Conservation (phyloP, 495 filamentous ascomycete genomes). For the Hyaloscypha variabilis region DNA sequence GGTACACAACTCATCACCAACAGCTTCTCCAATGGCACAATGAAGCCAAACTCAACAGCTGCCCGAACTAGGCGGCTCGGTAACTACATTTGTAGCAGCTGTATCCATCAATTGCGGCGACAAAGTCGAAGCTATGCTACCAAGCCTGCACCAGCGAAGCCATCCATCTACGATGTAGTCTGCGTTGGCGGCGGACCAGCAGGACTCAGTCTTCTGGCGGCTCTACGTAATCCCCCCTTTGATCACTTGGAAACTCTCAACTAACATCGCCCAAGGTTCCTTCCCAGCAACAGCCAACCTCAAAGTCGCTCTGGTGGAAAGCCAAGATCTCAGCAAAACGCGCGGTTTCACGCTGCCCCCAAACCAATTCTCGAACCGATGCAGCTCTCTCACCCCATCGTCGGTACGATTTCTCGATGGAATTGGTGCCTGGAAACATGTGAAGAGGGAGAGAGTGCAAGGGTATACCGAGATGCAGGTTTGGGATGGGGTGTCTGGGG, state of each 20-base stretch:
- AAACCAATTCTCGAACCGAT: conserved; percentile 84
- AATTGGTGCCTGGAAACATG: conserved; percentile 88
- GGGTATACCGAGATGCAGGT: conserved; percentile 91
- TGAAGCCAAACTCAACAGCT: conserved; percentile 16
- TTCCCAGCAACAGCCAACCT: conserved; percentile 75
- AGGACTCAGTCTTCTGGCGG: conserved; percentile 83
- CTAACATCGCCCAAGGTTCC: conserved; percentile 46
- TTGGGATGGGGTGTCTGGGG: conserved; percentile 91
- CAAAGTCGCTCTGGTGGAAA: conserved; percentile 87
- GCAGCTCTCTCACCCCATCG: conserved; percentile 88
- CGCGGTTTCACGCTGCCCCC: conserved; percentile 65
- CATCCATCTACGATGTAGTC: conserved; percentile 55
- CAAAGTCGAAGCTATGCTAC: conserved; percentile 42
- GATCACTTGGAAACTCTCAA: not conserved
- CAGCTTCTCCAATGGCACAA: not conserved
- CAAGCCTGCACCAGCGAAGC: not conserved
- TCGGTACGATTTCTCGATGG: conserved; percentile 69
- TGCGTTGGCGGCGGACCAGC: conserved; percentile 97
- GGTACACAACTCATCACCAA: not conserved
- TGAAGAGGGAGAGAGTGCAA: conserved; percentile 72
- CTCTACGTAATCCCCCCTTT: conserved; percentile 66
- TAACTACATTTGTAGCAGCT: conserved; percentile 47
- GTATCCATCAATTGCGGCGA: conserved; percentile 40
- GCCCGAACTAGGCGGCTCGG: conserved; percentile 11
- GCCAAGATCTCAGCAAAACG: conserved; percentile 73